Evolutionary conservation across 192 early-diverging fungal genomes (phyloP).

Genomic region (Pecoramyces ruminantium): DNA sequence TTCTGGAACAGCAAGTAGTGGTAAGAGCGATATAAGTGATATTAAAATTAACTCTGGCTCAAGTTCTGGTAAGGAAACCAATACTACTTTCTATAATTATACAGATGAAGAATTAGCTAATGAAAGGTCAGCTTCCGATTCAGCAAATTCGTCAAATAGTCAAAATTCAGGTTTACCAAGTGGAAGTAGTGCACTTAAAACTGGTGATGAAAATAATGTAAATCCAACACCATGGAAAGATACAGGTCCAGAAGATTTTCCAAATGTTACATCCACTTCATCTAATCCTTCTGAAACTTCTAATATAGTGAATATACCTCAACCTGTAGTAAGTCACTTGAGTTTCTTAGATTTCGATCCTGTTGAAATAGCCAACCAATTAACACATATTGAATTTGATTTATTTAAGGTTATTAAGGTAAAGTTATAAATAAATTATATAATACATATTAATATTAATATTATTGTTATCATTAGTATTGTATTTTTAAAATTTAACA

Average conservation of each 20-base stretch:
- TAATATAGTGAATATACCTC: background rate
- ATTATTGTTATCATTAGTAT: too few relatives aligned
- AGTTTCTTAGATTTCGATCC: constrained; percentile 26
- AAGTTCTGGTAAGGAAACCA: background rate
- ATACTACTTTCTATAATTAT: background rate
- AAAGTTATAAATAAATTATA: background rate
- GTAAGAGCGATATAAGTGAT: background rate
- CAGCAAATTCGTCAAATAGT: background rate
- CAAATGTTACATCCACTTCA: too few relatives aligned
- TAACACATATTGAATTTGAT: constrained; percentile 35
- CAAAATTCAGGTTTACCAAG: background rate
- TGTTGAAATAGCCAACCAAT: constrained; percentile 31
- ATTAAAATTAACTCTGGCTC: background rate
- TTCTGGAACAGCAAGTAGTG: too few relatives aligned
- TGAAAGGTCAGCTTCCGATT: background rate
- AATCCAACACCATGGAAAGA: background rate
- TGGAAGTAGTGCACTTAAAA: background rate
- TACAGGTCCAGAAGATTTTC: background rate
- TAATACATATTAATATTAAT: too few relatives aligned
- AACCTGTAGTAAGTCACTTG: background rate
- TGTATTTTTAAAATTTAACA: background rate
- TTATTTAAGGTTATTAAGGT: constrained; percentile 28
- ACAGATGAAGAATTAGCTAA: background rate
- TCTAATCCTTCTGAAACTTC: background rate
- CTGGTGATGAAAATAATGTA: background rate